Evolutionary conservation across 139 green algal genomes (phyloP), one percentile per base, ranked within the genome.

Genomic region (Auxenochlorella pyrenoidosa): DNA sequence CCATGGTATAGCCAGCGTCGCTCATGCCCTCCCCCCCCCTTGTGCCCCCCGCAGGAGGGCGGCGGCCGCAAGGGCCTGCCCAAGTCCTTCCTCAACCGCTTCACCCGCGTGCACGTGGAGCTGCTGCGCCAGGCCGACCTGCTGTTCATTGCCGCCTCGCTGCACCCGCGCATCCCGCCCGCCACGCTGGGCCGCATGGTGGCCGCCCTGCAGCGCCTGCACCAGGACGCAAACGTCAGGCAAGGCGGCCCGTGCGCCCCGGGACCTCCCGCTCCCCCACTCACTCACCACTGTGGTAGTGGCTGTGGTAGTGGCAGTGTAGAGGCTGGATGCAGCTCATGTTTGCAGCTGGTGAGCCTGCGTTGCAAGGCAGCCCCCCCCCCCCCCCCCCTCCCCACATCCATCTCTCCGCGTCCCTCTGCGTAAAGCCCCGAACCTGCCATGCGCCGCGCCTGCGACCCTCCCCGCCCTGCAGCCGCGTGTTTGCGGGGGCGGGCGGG

Each of bases 71-170:
- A 98, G 89, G 98, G 97, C 24, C 93, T 99, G 81, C 98, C 98
- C 51, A 95, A 94, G 78, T 98, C 95, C 15, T 99, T 99, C 91
- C 93, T 99, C 44, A 99, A 99, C 89, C 92, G 98, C 75, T 99
- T 99, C 93, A 98, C 94, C 2, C 91, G 96, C 24, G 97, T 99
- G 41, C 89, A 94, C 68, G 93, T 98, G 60, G 95, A 99, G 79
- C 87, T 95, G 58, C 94, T 99, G 83, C 65, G 90, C 43, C 75
- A 72, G 0, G 72, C 89, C 0, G 98, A 99, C 90, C 86, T 99
- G 66, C 59, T 89, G 0, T 90, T 94, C 87, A 99, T 99, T 65
- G 86, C 91, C 32, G 88, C 81, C 0, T 83, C 91, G 5, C 91
- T 99, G 41, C 90, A 98, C 86, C 94, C 96, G 0, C n/a, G 86